phyloP scores from a whole-genome alignment of 768 basidiomycete genomes.

The Suillus cothurnatus region DNA sequence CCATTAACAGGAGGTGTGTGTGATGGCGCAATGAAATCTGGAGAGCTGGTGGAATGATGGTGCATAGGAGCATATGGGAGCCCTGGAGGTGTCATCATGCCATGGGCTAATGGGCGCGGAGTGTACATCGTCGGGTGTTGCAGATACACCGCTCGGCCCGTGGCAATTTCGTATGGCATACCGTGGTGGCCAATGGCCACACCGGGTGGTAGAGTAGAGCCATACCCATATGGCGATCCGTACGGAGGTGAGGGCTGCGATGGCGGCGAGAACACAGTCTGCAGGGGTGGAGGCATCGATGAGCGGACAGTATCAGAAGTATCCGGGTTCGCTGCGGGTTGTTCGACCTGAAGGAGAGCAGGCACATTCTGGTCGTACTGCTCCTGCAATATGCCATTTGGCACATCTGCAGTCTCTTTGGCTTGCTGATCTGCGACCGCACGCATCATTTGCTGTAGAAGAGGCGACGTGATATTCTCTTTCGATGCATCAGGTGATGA shows the following conservation, averaged over 20 bases:
- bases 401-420: constrained; percentile 11
- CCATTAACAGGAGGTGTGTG: constrained; percentile 64
- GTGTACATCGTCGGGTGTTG: constrained; percentile 65
- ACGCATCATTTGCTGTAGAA: constrained; percentile 12
- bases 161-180: constrained; percentile 79
- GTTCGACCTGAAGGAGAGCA: constrained; percentile 32
- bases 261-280: constrained; percentile 44
- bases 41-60: constrained; percentile 59
- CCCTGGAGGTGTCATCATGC: constrained; percentile 51
- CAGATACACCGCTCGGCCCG: constrained; percentile 78
- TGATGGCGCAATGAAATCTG: constrained; percentile 62
- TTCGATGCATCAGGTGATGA: constrained; percentile 14
- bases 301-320: constrained; percentile 33
- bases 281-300: constrained; percentile 44
- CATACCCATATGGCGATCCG: constrained; percentile 68
- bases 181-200: constrained; percentile 75
- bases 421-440: constrained; percentile 15
- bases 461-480: constrained; percentile 10
- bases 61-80: constrained; percentile 61
- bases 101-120: constrained; percentile 64
- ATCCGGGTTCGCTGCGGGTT: constrained; percentile 23
- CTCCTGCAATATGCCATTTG: constrained; percentile 26
- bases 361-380: constrained; percentile 30
- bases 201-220: constrained; percentile 62
- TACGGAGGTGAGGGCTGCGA: constrained; percentile 57